Evolutionary conservation across 1,284 basidiomycete genomes (phyloP).

Genomic region (Porodaedalea pini): DNA sequence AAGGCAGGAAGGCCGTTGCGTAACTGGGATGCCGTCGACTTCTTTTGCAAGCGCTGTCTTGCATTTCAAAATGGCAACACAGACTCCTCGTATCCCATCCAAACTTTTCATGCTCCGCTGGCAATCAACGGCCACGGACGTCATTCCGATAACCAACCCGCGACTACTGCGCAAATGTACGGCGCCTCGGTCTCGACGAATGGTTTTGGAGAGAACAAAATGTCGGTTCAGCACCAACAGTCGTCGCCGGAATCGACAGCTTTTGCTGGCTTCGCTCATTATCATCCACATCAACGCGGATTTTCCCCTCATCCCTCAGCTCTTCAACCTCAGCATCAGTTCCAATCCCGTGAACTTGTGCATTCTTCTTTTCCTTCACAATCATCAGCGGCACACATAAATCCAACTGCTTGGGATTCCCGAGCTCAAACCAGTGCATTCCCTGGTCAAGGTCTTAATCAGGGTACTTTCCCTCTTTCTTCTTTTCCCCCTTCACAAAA

Average conservation of each 20-base stretch:
- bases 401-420: background rate
- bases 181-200: background rate
- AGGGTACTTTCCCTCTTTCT: background rate
- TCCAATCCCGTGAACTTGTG: background rate
- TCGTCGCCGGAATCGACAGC: constrained; percentile 15
- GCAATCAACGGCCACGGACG: background rate
- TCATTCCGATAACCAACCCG: background rate
- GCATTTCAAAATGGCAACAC: background rate
- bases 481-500: no score
- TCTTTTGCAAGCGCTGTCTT: constrained; percentile 23
- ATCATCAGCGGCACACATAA: background rate
- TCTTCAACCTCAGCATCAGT: constrained; percentile 16
- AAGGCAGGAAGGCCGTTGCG: constrained; percentile 55
- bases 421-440: background rate
- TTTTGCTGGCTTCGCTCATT: constrained; percentile 43
- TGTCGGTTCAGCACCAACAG: background rate
- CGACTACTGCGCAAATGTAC: no score
- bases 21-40: constrained; percentile 71
- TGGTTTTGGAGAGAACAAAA: background rate
- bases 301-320: constrained; percentile 32
- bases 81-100: background rate
- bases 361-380: background rate
- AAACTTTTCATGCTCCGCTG: background rate
- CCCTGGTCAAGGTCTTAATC: background rate
- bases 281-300: constrained; percentile 46